These are phyloP conservation scores for Cordyceps fumosorosea DNA, from an alignment of 2,329 filamentous ascomycete species.

Conservation along the genomic window DNA sequence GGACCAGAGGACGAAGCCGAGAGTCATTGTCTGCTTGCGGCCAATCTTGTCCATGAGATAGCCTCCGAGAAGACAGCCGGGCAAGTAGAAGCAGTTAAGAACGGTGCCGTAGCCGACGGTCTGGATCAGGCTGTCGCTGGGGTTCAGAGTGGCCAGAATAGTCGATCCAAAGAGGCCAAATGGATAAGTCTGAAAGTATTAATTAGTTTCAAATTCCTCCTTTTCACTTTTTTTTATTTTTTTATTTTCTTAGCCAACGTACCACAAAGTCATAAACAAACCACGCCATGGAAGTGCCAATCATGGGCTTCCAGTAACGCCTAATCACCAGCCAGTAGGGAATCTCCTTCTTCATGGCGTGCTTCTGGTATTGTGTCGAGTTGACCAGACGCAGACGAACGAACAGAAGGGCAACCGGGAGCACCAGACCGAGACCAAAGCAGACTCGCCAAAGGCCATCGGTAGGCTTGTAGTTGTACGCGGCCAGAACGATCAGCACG, in stretches of 20 bases:
- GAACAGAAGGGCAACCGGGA: conserved; percentile 45
- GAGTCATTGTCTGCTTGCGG: conserved; percentile 22
- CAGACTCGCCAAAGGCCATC: conserved; percentile 38
- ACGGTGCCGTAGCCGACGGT: conserved; percentile 20
- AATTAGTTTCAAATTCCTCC: neutral
- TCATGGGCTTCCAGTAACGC: conserved; percentile 38
- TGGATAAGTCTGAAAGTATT: conserved; percentile 18
- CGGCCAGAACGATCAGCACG: conserved; percentile 38
- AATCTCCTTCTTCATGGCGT: conserved; percentile 22
- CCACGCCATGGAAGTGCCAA: conserved; percentile 45
- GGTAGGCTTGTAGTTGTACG: conserved; percentile 26
- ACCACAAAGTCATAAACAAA: conserved; percentile 33
- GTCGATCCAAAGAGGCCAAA: conserved; percentile 22
- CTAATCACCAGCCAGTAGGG: conserved; percentile 21
- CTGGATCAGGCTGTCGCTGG: conserved; percentile 17
- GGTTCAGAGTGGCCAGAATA: conserved; percentile 18
- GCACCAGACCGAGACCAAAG: conserved; percentile 19
- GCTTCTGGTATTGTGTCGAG: conserved; percentile 34
- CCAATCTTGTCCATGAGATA: conserved; percentile 34
- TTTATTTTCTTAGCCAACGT: neutral
- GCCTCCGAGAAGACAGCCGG: conserved; percentile 29
- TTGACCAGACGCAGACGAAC: conserved; percentile 46
- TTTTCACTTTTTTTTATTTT: too few species aligned
- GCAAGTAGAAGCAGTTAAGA: conserved; percentile 19
- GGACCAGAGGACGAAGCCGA: conserved; percentile 20